Evolutionary conservation across 805 yeast species (phyloP).

Genomic region (Yarrowia sp.): DNA sequence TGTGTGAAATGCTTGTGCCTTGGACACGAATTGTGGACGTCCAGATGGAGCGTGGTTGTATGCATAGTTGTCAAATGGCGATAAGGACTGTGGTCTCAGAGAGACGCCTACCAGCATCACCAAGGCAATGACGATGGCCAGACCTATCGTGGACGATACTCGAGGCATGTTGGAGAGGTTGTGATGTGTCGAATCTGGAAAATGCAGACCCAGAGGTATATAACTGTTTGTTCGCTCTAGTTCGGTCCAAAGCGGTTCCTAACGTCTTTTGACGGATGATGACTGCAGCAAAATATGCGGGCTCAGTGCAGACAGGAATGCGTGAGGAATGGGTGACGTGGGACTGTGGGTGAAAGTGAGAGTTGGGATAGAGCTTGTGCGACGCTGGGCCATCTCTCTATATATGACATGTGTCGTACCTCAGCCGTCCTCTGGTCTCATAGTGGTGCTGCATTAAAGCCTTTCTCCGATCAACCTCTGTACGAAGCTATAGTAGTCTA

Average conservation of each 20-base stretch:
- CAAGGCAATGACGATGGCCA: slow-evolving; percentile 2
- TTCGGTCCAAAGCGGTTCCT: not conserved
- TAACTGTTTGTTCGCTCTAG: not conserved
- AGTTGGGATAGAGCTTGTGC: too few species aligned
- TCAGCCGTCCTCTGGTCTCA: not conserved
- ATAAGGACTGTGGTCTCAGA: not conserved
- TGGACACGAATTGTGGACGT: not conserved
- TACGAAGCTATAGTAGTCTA: not conserved
- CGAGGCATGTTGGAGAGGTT: slow-evolving; percentile 11
- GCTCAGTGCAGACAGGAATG: not conserved
- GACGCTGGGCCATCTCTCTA: too few species aligned
- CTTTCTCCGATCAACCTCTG: not conserved
- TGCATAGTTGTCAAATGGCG: slow-evolving; percentile 12
- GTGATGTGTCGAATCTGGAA: not conserved
- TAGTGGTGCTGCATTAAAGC: not conserved
- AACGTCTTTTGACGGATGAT: not conserved
- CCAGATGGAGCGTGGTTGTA: not conserved
- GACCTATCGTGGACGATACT: slow-evolving; percentile 10
- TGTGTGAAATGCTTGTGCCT: not conserved
- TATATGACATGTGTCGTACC: not conserved
- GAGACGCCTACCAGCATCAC: slow-evolving; percentile 12
- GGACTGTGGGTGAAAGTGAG: too few species aligned
- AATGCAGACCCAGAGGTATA: not conserved
- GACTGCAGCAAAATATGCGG: not conserved
- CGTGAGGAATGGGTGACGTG: not conserved